Evolutionary conservation across 2,329 filamentous ascomycete species (phyloP).

Genomic region (Phyllosticta paracitricarpa): DNA sequence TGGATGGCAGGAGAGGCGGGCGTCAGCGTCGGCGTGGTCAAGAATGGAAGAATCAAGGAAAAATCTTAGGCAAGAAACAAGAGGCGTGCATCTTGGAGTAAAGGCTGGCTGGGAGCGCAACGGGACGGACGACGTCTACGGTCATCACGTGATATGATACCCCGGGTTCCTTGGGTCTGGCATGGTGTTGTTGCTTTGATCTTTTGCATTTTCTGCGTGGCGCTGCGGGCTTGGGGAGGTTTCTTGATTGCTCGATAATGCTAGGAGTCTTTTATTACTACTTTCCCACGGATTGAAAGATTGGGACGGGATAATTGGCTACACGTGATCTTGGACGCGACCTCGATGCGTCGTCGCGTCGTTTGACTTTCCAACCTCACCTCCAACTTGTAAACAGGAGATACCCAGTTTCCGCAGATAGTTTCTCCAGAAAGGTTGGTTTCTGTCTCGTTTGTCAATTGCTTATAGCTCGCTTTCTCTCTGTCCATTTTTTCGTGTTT

Average conservation of each 20-base stretch:
- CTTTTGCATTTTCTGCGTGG: background rate
- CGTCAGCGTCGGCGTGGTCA: slow-evolving; percentile 62
- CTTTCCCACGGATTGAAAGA: too few species aligned
- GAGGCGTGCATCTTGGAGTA: background rate
- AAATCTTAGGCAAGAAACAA: background rate
- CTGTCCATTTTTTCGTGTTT: too few species aligned
- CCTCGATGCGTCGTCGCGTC: background rate
- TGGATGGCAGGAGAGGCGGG: slow-evolving; percentile 88
- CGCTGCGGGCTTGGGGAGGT: background rate
- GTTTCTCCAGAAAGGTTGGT: too few species aligned
- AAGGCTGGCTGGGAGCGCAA: background rate
- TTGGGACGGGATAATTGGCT: background rate
- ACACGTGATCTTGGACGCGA: background rate
- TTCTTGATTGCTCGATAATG: too few species aligned
- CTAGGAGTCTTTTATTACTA: background rate
- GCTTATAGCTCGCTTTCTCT: too few species aligned
- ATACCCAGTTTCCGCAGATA: too few species aligned
- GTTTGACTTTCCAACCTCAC: background rate
- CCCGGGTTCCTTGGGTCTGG: background rate
- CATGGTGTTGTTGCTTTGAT: background rate
- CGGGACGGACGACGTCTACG: background rate
- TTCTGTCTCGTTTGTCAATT: too few species aligned
- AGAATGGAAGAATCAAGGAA: slow-evolving; percentile 49
- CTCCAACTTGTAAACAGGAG: background rate
- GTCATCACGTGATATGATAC: slow-evolving; percentile 5